Evolutionary conservation across 2,329 filamentous ascomycete genomes (phyloP), one percentile per base, ranked within the genome.

Genomic region (Claviceps humidiphila): DNA sequence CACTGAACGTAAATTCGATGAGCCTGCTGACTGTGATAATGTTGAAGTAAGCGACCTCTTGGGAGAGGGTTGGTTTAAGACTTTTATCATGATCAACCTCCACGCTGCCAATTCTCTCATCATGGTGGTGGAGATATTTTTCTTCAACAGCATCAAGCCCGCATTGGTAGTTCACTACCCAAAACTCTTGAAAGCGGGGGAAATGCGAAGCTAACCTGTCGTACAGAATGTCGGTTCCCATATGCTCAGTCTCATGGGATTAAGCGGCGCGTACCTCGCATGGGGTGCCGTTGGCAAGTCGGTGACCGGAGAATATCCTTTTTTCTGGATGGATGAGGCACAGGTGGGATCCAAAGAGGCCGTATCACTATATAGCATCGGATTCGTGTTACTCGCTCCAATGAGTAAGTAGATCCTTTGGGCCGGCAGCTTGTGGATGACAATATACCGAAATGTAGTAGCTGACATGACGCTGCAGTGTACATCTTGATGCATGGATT

Each of bases 71-170:
- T 74, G 70, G 65, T 73, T 76, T 61, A 68, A 70, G 54, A 54
- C 68, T 2, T 77, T 74, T 57, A 66, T 67, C 54, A 64, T 76
- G 47, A 58, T 75, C 58, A 75, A 74, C 49, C 56, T 77, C 44
- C 74, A 71, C 59, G 66, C 61, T 8, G 61, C 73, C 52, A 69
- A 69, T 2, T 68, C 73, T 4, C 48, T 69, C 37, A 63, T 76
- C 54, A 74, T 71, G 56, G 55, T 70, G 8, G 52, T 71, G 37
- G 76, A 78, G 64, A 68, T 73, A 0, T 53, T 74, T 38, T 65
- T 69, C 53, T 66, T 78, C 64, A 78, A 78, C 63, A 77, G 74
- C 59, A 75, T 78, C 64, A 74, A 73, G 58, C 70, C 73, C 50
- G 74, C 71, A 50, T 68, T 66, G 47, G 75, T 77, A 60, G 60